Evolutionary conservation across 2,329 filamentous ascomycete species (phyloP), one percentile per base, ranked within the genome.

Genomic region (Lasiodiplodia citricola): DNA sequence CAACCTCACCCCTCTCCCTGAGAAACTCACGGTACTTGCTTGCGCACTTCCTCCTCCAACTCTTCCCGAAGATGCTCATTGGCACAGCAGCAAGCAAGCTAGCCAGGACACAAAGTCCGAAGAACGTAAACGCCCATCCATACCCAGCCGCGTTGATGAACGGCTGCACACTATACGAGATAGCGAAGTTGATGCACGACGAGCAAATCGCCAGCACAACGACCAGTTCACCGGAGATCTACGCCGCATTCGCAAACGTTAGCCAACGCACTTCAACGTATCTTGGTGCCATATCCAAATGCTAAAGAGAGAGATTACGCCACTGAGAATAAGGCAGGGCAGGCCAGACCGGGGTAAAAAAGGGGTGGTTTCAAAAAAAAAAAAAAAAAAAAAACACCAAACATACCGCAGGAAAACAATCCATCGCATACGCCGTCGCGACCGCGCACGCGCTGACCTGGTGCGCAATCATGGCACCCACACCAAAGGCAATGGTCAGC

Each of bases 381-480:
- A 3, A 23, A 23, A 23, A 23, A 23, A 23, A 25, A 25, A 25
- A 7, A 25, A 52, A 18, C 10, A 14, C 13, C 28, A 31, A 14
- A 41, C 44, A 41, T 16, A 67, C 66, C 57, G 75, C 76, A 31
- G 78, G 75, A 55, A 81, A 81, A 64, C 78, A 80, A 64, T 82
- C 80, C 79, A 82, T 81, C 2, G 79, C 79, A 72, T 82, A 82
- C 0, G 79, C 76, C 2, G 79, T 81, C 3, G 80, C 79, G 44
- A 81, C 76, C 62, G 75, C 79, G 21, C 78, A 80, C 11, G 79
- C 76, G 2, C 75, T 76, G 4, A 82, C 80, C 69, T 82, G 80
- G 47, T 82, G 79, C 7, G 80, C 78, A 58, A 81, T 81, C 77
- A 82, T 78, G 47, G 74, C 78, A 35, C 77, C 79, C 2, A 80